Percentiles rank a stretch among this genome's conserved stretches.
Evolutionary conservation across 2,329 filamentous ascomycete species (phyloP).

Genomic region (Aspergillus awamori): DNA sequence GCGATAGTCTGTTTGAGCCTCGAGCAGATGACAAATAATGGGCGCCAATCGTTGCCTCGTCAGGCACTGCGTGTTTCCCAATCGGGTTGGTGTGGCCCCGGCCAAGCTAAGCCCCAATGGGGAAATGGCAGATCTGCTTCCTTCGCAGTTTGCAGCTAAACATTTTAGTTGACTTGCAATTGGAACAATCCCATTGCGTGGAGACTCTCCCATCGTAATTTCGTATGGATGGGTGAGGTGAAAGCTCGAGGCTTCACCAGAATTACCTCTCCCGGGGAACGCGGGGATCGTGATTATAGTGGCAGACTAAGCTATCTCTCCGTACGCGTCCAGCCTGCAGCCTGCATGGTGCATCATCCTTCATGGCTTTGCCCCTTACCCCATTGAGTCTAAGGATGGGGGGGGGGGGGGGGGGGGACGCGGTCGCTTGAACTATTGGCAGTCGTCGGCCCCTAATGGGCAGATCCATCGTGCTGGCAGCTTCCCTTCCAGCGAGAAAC

Average conservation of each 20-base stretch:
- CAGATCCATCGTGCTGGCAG: constrained; percentile 28
- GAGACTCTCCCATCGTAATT: background rate
- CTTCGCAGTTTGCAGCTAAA: background rate
- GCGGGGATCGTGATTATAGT: constrained; percentile 14
- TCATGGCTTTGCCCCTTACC: constrained; percentile 14
- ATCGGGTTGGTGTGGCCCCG: constrained; percentile 11
- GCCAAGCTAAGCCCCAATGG: background rate
- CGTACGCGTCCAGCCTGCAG: constrained; percentile 10
- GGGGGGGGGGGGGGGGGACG: constrained; percentile 3
- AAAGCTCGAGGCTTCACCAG: too few species aligned
- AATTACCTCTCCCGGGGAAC: background rate
- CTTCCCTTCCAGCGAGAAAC: constrained; percentile 14
- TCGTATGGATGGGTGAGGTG: background rate
- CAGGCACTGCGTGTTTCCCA: constrained; percentile 23
- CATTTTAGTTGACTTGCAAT: background rate
- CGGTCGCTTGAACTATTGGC: constrained; percentile 29
- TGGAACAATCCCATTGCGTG: background rate
- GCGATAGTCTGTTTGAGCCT: constrained; percentile 19
- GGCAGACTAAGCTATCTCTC: constrained; percentile 11
- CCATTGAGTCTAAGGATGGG: constrained; percentile 14
- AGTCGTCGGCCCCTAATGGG: constrained; percentile 21
- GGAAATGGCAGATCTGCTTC: constrained; percentile 9
- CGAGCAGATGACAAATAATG: constrained; percentile 22
- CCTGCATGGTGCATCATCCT: constrained; percentile 15
- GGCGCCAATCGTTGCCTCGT: constrained; percentile 20